Conservation (phyloP, 192 early-diverging fungal genomes). For the Radiomyces spectabilis region DNA sequence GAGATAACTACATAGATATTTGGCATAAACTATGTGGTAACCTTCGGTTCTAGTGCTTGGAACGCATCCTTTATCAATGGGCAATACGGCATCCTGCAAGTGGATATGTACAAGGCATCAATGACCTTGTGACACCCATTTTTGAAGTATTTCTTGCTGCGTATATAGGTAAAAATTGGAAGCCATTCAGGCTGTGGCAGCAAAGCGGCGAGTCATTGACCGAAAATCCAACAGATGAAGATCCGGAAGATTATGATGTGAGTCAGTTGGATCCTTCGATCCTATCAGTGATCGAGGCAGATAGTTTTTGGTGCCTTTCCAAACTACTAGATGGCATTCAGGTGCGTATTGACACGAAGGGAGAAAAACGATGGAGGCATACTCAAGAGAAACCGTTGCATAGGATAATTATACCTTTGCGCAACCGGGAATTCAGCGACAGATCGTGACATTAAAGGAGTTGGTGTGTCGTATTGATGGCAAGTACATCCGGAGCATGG, state of each 20-base stretch:
- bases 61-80: slow-evolving; percentile 94
- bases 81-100: slow-evolving; percentile 96
- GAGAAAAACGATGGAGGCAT: not conserved
- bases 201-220: not conserved
- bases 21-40: not conserved
- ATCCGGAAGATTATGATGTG: slow-evolving; percentile 49
- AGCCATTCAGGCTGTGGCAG: not conserved
- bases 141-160: slow-evolving; percentile 84
- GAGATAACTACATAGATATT: not conserved
- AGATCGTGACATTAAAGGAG: slow-evolving; percentile 82
- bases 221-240: slow-evolving; percentile 30
- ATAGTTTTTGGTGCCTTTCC: slow-evolving; percentile 95
- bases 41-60: slow-evolving; percentile 73
- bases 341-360: slow-evolving; percentile 18
- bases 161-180: slow-evolving; percentile 46
- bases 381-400: not conserved
- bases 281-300: slow-evolving; percentile 80
- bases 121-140: slow-evolving; percentile 96
- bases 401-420: slow-evolving; percentile 96
- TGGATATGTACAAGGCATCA: slow-evolving; percentile 99
- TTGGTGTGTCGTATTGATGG: slow-evolving; percentile 89
- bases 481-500: no score
- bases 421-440: slow-evolving; percentile 94
- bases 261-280: slow-evolving; percentile 38
- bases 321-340: slow-evolving; percentile 97